Conservation (phyloP, 495 filamentous ascomycete species). For the Penicillium lagena region DNA sequence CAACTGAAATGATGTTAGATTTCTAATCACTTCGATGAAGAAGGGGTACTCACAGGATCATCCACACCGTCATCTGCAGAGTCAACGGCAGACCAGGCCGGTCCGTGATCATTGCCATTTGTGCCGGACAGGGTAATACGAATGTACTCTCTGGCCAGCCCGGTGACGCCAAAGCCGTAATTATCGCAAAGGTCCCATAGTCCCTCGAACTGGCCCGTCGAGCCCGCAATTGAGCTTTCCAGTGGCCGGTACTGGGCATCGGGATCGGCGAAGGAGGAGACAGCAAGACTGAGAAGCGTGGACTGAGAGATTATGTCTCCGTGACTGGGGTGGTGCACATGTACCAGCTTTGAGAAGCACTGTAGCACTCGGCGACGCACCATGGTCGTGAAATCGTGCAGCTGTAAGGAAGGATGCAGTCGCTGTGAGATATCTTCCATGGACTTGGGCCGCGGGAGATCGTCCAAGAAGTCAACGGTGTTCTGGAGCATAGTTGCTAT, state of each 20-base stretch:
- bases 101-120: slow-evolving; percentile 48
- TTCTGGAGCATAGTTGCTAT: slow-evolving; percentile 94
- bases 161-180: slow-evolving; percentile 86
- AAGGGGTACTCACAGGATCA: slow-evolving; percentile 43
- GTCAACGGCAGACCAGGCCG: slow-evolving; percentile 54
- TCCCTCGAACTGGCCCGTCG: slow-evolving; percentile 83
- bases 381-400: slow-evolving; percentile 92
- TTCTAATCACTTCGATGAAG: slow-evolving; percentile 2
- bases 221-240: slow-evolving; percentile 86
- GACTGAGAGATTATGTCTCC: slow-evolving; percentile 84
- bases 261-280: slow-evolving; percentile 88
- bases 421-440: slow-evolving; percentile 83
- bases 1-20: slow-evolving; percentile 23
- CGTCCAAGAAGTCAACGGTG: slow-evolving; percentile 79
- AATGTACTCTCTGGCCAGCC: slow-evolving; percentile 72
- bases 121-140: slow-evolving; percentile 65
- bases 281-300: slow-evolving; percentile 85
- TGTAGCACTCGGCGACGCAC: slow-evolving; percentile 88
- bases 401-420: slow-evolving; percentile 77
- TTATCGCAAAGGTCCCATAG: slow-evolving; percentile 96
- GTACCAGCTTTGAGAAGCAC: slow-evolving; percentile 87
- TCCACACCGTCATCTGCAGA: slow-evolving; percentile 67
- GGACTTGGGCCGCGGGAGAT: slow-evolving; percentile 73
- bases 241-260: slow-evolving; percentile 79
- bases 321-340: slow-evolving; percentile 71